A percentile compares a stretch with the other conserved stretches of the same genome.
Evolutionary conservation across 345 rosid genomes (phyloP).

Genomic region (Moringa oleifera): DNA sequence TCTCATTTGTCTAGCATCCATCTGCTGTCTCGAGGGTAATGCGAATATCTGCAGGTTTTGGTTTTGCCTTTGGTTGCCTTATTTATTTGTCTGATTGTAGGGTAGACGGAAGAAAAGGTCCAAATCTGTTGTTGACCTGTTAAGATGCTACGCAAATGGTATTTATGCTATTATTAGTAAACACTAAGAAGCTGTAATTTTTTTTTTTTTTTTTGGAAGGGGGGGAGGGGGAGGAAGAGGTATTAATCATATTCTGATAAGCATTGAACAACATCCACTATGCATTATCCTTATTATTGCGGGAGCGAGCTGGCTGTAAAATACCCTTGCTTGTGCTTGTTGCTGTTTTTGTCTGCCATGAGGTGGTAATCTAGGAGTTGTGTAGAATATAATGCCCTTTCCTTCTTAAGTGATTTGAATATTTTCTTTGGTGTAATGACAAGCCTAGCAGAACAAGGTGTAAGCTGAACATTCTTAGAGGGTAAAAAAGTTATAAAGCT

Average conservation of each 20-base stretch:
- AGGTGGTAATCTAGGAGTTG: neutral
- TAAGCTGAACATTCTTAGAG: too few relatives aligned
- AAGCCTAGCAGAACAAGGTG: neutral
- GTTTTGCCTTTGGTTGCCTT: neutral
- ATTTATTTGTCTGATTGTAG: too few relatives aligned
- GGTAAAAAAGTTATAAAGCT: too few relatives aligned
- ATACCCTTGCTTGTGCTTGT: neutral
- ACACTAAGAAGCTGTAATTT: neutral
- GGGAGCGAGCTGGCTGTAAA: neutral
- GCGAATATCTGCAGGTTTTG: neutral
- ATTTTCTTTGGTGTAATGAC: neutral
- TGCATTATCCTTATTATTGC: too few relatives aligned
- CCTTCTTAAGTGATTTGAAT: neutral
- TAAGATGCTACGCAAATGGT: neutral
- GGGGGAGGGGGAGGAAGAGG: too few relatives aligned
- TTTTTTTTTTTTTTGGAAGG: too few relatives aligned
- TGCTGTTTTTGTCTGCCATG: neutral
- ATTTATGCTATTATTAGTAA: neutral
- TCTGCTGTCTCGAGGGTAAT: neutral
- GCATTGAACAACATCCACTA: too few relatives aligned
- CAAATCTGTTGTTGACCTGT: neutral
- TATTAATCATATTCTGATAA: too few relatives aligned
- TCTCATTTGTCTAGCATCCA: neutral
- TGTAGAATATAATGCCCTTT: slow-evolving; percentile 3
- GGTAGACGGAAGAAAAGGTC: neutral